Base-by-base conservation (phyloP, 1,139 yeast genomes). In the Tardiomyces digboiensis region DNA sequence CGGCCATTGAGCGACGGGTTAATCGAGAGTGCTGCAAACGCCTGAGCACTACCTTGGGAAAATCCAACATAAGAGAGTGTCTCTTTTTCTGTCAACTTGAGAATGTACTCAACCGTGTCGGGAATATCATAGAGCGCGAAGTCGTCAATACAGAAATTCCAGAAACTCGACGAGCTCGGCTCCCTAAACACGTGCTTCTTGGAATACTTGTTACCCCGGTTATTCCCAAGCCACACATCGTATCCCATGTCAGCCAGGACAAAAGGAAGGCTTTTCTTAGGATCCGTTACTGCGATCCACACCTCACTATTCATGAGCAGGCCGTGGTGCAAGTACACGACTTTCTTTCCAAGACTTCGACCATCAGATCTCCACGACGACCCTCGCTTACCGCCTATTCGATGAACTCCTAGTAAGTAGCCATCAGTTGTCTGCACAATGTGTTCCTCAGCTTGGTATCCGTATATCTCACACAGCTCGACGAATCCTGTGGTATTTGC, bases 221-320 rank as follows among this genome's bases (percentile, higher is more conserved):
- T 87, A 61, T 87, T 87, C 1, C 96, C 96, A 51, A 87, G 65
- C 89, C 93, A 87, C n/a, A 87, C 95, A 58, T 87, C 95, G 60
- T 80, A 87, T 2, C 95, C 95, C 49, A 79, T 61, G 50, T 85
- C 89, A 46, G 82, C 85, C 40, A 89, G 69, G 2, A 77, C 68
- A 57, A 84, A 82, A 0, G 97, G 96, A 44, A 89, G 63, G 55
- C 85, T 84, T 43, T 73, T 70, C 37, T 75, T 59, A 39, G 78
- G 75, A 14, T 80, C 76, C 29, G 79, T 60, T 21, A 59, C 59
- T 23, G 91, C 76, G 39, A 84, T 78, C 97, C 95, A 86, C 7
- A 89, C 76, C 56, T 89, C 97, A 42, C 93, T 80, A 58, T 82
- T 80, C 97, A 89, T 89, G 52, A 89, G 71, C 45, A 89, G 68